These are phyloP conservation scores for Ophiostoma montium DNA, from an alignment of 2,329 filamentous ascomycete genomes.

Conservation along the genomic window DNA sequence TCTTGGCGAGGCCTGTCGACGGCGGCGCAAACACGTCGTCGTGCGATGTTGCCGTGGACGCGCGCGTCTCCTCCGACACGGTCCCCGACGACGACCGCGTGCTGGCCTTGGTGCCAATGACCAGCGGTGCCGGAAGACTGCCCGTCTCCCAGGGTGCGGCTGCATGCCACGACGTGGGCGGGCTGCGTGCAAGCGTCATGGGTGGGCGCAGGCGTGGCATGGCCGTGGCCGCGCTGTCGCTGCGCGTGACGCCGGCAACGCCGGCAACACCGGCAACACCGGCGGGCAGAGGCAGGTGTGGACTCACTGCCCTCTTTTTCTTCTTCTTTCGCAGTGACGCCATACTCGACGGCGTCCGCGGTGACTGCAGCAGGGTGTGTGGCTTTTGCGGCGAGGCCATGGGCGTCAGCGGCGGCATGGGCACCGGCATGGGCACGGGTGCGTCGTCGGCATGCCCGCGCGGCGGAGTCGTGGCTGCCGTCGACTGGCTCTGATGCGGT, in stretches of 20 bases:
- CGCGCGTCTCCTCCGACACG: neutral
- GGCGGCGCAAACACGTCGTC: conserved; percentile 13
- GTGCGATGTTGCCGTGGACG: neutral
- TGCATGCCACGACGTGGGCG: neutral
- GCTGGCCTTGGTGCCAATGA: neutral
- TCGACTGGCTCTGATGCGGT: neutral
- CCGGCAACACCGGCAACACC: neutral
- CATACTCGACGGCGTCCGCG: neutral
- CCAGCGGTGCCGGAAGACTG: conserved; percentile 2
- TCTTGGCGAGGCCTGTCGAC: conserved; percentile 21
- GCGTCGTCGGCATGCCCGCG: neutral
- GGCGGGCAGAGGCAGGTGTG: neutral
- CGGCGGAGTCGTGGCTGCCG: neutral
- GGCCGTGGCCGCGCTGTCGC: neutral
- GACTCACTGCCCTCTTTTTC: neutral
- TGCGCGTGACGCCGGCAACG: neutral
- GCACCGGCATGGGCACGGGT: neutral
- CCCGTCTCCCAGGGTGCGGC: conserved; percentile 2
- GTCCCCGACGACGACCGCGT: neutral
- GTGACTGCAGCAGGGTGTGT: neutral
- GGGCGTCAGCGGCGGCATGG: conserved; percentile 1
- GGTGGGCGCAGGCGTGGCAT: neutral
- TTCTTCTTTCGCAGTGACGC: neutral
- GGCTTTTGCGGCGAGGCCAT: neutral
- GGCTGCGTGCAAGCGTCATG: neutral